These are phyloP conservation scores for Colletotrichum siamense DNA, from an alignment of 2,329 filamentous ascomycete species.

Conservation along the genomic window DNA sequence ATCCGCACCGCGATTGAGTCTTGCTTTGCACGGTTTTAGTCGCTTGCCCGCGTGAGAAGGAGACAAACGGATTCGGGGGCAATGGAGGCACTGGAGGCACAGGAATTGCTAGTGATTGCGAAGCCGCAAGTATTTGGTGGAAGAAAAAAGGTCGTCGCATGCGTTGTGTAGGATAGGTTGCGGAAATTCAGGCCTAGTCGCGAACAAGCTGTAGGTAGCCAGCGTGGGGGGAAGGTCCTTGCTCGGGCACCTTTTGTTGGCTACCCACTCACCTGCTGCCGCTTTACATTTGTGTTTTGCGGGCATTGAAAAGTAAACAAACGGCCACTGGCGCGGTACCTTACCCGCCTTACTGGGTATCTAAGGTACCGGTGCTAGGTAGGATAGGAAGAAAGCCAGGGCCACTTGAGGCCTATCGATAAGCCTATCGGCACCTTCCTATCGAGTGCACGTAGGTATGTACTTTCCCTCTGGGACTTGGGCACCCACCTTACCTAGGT, in stretches of 20 bases:
- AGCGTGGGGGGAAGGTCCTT: neutral
- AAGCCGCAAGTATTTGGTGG: neutral
- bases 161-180: neutral
- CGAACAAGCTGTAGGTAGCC: neutral
- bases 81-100: neutral
- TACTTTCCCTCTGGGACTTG: too few relatives aligned
- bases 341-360: neutral
- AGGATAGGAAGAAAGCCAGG: too few relatives aligned
- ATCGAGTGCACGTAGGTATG: too few relatives aligned
- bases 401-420: too few relatives aligned
- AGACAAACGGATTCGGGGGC: neutral
- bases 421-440: too few relatives aligned
- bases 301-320: neutral
- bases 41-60: neutral
- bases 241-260: neutral
- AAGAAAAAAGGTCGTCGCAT: neutral
- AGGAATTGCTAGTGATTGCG: neutral
- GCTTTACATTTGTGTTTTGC: neutral
- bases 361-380: too few relatives aligned
- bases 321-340: neutral
- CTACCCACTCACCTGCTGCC: neutral
- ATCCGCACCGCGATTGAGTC: slow-evolving; percentile 25
- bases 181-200: neutral
- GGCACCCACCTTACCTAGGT: too few relatives aligned
- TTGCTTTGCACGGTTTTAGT: neutral